Percentiles rank a stretch among this genome's conserved stretches.
Evolutionary conservation across 2,329 filamentous ascomycete genomes (phyloP).

Genomic region (Ascochyta lentis): DNA sequence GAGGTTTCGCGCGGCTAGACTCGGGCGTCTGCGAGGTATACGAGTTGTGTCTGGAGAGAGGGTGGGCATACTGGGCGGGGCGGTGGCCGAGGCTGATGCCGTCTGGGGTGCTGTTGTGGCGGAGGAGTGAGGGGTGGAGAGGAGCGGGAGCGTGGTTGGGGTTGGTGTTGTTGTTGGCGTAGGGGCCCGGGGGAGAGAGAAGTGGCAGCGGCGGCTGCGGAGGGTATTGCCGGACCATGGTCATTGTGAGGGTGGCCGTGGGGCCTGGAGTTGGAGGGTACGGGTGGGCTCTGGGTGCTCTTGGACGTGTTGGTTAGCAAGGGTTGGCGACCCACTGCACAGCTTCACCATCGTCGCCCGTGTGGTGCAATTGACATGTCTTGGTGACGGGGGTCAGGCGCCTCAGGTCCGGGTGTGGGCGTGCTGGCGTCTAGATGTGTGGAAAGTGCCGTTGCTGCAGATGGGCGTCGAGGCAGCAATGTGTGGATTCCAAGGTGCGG

Average conservation of each 20-base stretch:
- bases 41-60: constrained; percentile 48
- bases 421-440: constrained; percentile 31
- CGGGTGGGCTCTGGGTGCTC: not conserved
- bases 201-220: constrained; percentile 43
- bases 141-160: constrained; percentile 28
- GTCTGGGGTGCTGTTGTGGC: constrained; percentile 36
- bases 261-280: not conserved
- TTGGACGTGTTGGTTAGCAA: not conserved
- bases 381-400: constrained; percentile 24
- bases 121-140: constrained; percentile 34
- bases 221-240: constrained; percentile 48
- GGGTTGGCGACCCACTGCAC: constrained; percentile 26
- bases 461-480: not conserved
- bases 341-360: constrained; percentile 48
- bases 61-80: constrained; percentile 48
- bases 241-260: constrained; percentile 37
- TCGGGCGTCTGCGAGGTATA: constrained; percentile 41
- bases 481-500: not conserved
- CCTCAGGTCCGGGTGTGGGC: constrained; percentile 26
- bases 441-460: constrained; percentile 10
- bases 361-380: constrained; percentile 50
- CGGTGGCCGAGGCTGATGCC: constrained; percentile 31
- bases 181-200: constrained; percentile 33
- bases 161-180: constrained; percentile 24
- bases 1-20: constrained; percentile 40